These are phyloP conservation scores for Dictyostelium purpureum DNA, from an alignment of 78 protist genomes.

Conservation along the genomic window DNA sequence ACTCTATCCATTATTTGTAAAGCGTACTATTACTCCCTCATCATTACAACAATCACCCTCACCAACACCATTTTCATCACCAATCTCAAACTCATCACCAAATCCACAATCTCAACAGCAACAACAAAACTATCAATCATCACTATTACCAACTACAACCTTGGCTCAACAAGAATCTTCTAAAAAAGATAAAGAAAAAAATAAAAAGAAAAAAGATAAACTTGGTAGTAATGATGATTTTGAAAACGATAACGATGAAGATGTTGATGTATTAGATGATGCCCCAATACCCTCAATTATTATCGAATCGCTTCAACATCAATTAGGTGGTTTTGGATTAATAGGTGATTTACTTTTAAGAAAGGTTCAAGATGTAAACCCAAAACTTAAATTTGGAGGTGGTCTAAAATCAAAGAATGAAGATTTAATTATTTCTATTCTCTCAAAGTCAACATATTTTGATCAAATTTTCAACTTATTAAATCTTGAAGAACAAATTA, in stretches of 20 bases:
- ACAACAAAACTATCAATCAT: not conserved
- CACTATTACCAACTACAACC: not conserved
- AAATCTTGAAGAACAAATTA: conserved; percentile 26
- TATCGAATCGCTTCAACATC: conserved; percentile 57
- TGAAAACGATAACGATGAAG: conserved; percentile 22
- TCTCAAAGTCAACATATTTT: conserved; percentile 39
- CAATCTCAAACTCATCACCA: not conserved
- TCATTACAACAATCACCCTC: not conserved
- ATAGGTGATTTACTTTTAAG: conserved; percentile 48
- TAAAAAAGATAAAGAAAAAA: conserved; percentile 5
- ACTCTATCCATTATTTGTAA: conserved; percentile 35
- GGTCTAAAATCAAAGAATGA: conserved; percentile 12
- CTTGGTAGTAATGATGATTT: not conserved
- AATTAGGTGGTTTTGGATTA: conserved; percentile 61
- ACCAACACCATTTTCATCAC: not conserved
- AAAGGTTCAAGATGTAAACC: conserved; percentile 40
- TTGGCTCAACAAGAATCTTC: not conserved
- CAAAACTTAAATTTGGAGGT: not conserved
- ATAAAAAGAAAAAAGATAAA: not conserved
- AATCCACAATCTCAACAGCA: not conserved
- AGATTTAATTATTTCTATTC: not conserved
- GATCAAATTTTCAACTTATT: conserved; percentile 58
- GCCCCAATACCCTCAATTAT: conserved; percentile 54
- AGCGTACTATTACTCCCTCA: not conserved
- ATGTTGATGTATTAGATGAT: conserved; percentile 58